Percentiles rank a stretch among this genome's conserved stretches.
These are phyloP conservation scores for Aureobasidium pullulans DNA, from an alignment of 2,329 filamentous ascomycete species.

Conservation along the genomic window DNA sequence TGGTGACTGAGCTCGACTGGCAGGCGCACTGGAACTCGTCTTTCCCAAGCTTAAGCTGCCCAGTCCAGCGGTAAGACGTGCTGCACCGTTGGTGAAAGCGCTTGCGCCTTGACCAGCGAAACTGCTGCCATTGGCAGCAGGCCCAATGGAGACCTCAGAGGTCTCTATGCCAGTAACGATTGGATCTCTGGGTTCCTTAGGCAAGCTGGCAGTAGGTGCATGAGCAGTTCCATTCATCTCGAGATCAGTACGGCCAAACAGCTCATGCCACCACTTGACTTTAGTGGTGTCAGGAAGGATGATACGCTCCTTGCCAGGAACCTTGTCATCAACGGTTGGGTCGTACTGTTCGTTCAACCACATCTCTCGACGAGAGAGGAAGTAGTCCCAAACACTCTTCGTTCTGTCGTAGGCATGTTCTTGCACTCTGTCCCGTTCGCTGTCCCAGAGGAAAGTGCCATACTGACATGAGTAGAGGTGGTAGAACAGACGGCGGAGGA, in stretches of 20 bases:
- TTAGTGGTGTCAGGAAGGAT: constrained; percentile 68
- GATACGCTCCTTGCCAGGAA: constrained; percentile 72
- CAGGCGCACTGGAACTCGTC: background rate
- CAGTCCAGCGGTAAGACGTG: constrained; percentile 10
- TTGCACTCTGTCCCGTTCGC: constrained; percentile 62
- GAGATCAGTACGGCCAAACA: constrained; percentile 76
- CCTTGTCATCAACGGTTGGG: constrained; percentile 64
- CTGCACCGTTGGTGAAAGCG: background rate
- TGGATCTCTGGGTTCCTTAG: constrained; percentile 14
- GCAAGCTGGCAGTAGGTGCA: constrained; percentile 16
- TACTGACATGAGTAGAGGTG: constrained; percentile 96
- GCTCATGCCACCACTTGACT: constrained; percentile 88
- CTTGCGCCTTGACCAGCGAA: background rate
- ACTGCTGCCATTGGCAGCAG: constrained; percentile 13
- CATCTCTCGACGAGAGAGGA: constrained; percentile 69
- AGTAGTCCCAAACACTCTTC: constrained; percentile 93
- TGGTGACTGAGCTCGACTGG: background rate
- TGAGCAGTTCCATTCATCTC: constrained; percentile 69
- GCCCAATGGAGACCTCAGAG: constrained; percentile 15
- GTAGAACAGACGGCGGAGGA: constrained; percentile 80
- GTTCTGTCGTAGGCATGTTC: constrained; percentile 17
- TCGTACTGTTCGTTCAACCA: constrained; percentile 82
- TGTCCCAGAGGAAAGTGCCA: constrained; percentile 93
- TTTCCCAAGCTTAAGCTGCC: constrained; percentile 1
- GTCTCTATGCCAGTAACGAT: constrained; percentile 17